A percentile compares a stretch with the other conserved stretches of the same genome.
Evolutionary conservation across 1,139 yeast species (phyloP).

Genomic region (Sugiyamaella japonica): DNA sequence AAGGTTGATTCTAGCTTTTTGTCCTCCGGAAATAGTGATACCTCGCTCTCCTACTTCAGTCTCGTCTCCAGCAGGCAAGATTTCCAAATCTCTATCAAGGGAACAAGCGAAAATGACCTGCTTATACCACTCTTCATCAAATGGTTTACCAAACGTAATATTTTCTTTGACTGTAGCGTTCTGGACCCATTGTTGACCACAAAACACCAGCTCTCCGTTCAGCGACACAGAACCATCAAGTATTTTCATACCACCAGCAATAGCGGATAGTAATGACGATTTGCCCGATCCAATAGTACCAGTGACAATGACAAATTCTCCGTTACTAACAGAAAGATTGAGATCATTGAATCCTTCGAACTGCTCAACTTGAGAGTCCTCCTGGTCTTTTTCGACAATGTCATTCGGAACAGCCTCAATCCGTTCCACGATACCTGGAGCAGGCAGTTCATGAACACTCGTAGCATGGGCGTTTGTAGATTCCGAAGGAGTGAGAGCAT

Average conservation of each 20-base stretch:
- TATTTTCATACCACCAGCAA: constrained; percentile 61
- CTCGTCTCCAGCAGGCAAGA: constrained; percentile 75
- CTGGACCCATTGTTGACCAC: constrained; percentile 78
- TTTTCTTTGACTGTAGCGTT: constrained; percentile 78
- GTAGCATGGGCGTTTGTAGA: constrained; percentile 38
- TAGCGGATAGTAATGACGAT: constrained; percentile 59
- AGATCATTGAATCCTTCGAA: constrained; percentile 51
- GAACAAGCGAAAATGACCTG: constrained; percentile 64
- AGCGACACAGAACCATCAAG: constrained; percentile 50
- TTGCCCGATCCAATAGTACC: constrained; percentile 76
- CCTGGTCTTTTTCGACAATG: constrained; percentile 30
- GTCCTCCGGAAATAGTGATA: constrained; percentile 89
- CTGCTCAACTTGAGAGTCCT: constrained; percentile 25
- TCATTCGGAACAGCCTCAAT: constrained; percentile 40
- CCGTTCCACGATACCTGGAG: constrained; percentile 34
- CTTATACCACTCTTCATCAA: constrained; percentile 55
- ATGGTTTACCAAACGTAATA: constrained; percentile 67
- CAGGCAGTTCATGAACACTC: constrained; percentile 22
- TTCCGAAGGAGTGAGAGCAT: constrained; percentile 30
- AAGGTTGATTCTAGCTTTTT: constrained; percentile 79
- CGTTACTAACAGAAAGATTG: constrained; percentile 48
- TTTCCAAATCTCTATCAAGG: constrained; percentile 63
- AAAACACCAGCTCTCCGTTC: constrained; percentile 43
- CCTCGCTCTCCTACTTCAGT: constrained; percentile 95
- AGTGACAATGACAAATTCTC: constrained; percentile 67